Base-by-base conservation (phyloP, 2,329 filamentous ascomycete genomes). In the Talaromyces funiculosus region DNA sequence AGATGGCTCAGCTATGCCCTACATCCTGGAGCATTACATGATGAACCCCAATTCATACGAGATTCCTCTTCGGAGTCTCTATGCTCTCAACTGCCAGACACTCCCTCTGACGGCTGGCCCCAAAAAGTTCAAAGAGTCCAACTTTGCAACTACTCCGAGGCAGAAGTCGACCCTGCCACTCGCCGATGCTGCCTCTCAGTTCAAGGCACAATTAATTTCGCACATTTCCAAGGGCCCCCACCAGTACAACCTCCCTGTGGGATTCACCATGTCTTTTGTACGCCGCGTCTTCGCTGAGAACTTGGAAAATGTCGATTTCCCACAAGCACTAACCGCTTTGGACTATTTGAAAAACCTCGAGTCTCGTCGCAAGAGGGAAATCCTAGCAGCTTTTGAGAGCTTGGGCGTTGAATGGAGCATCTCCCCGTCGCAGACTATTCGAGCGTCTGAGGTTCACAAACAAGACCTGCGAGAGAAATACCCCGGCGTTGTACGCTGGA, bases 261-360 rank as follows among this genome's bases (percentile, higher is more conserved):
- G 76, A 62, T 88, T 88, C 72, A 82, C 87, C 64, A 83, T 81
- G 42, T 82, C 78, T 12, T 88, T 88, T 69, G 77, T 87, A 53
- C 80, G 81, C 64, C 79, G 82, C 53, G 83, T 80, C 69, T 88
- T 88, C 70, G 78, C 83, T 22, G 68, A 78, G 1, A 77, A 83
- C 47, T 70, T 88, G 9, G 76, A 80, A 35, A 72, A 80, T 42
- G 85, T 88, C 61, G 85, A 88, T 72, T 88, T 88, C 64, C 82
- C 84, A 20, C 85, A 88, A 68, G 83, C 85, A 18, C 73, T 88
- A 64, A 86, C 85, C 3, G 85, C 84, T 7, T 75, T 88, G 57
- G 86, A 88, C 72, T 88, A 88, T 68, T 78, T 88, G 56, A 84
- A 83, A 64, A 84, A 87, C 63, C 75, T 88, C 8, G 85, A 88